Base-by-base conservation (phyloP, 2,329 filamentous ascomycete genomes). In the Calonectria pteridis region DNA sequence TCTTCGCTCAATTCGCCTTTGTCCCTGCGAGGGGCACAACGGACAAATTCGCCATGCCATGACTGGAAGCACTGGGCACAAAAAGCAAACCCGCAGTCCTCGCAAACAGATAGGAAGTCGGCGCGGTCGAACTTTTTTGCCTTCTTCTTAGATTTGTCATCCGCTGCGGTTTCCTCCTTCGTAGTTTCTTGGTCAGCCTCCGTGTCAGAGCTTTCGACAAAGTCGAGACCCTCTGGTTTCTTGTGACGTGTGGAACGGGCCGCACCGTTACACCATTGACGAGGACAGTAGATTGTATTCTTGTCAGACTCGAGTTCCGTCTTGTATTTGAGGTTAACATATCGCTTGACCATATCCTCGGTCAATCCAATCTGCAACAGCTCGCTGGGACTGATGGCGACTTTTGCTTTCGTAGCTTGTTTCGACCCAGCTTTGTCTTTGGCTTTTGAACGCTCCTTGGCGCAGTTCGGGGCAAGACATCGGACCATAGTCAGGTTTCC, bases 231-330 rank as follows among this genome's bases (percentile, higher is more conserved):
- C n/a, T 88, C 84, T 6, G 93, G 93, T 81, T 94, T 95, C 73
- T 89, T 92, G 84, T 94, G 92, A 79, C 90, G 92, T 81, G 93
- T 94, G 28, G 93, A 95, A 58, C 92, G 91, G 31, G 96, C 96
- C 3, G 96, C 94, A 7, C 95, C 96, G 83, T 97, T 94, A 83
- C 97, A 99, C 95, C 96, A 98, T 70, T 92, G 89, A 11, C 97
- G 91, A 0, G 97, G 97, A 81, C 97, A 99, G 83, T 98, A 98
- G 40, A 98, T 90, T 0, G 96, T 98, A 72, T 93, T 93, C 81
- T 96, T 97, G 84, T 98, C 96, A 0, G 95, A 93, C 84, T 98
- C 97, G 3, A 98, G 91, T 82, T 95, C 94, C 77, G 94, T 94
- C 86, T 98, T 98, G 81, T 98, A 94, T 85, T 97, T 98, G 74